Evolutionary conservation across 2,329 filamentous ascomycete genomes (phyloP).

Genomic region (Mycogone perniciosa): DNA sequence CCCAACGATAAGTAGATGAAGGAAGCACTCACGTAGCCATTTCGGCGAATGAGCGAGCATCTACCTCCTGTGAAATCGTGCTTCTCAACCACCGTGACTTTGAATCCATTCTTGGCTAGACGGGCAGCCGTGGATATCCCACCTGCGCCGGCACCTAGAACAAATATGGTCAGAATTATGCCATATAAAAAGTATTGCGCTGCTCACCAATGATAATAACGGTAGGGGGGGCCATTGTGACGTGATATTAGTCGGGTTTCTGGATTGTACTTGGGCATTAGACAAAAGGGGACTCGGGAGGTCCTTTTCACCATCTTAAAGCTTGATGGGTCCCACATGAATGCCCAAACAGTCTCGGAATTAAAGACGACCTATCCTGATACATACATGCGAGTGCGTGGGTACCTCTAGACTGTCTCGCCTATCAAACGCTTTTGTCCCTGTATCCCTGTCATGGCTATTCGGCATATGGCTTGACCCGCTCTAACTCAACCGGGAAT

Average conservation of each 20-base stretch:
- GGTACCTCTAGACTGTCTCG: too few species aligned
- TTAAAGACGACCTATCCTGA: too few species aligned
- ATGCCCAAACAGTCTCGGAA: too few species aligned
- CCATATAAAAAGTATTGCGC: neutral
- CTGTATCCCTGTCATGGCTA: too few species aligned
- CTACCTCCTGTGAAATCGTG: constrained; percentile 66
- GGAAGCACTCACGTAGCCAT: constrained; percentile 45
- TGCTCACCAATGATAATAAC: neutral
- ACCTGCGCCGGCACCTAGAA: constrained; percentile 60
- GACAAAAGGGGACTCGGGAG: neutral
- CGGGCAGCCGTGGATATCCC: constrained; percentile 67
- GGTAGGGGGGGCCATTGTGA: neutral
- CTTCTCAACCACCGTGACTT: constrained; percentile 74
- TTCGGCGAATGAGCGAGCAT: constrained; percentile 57
- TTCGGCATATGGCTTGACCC: too few species aligned
- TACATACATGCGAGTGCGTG: too few species aligned
- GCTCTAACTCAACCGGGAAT: too few species aligned
- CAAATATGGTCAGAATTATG: neutral
- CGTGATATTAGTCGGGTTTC: neutral
- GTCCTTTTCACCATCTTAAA: too few species aligned
- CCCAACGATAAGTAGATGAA: neutral
- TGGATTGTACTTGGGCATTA: neutral
- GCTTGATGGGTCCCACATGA: too few species aligned
- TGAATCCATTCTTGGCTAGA: constrained; percentile 61
- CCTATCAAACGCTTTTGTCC: too few species aligned